Evolutionary conservation across 2,329 filamentous ascomycete genomes (phyloP).

Genomic region (Fusarium sp.): DNA sequence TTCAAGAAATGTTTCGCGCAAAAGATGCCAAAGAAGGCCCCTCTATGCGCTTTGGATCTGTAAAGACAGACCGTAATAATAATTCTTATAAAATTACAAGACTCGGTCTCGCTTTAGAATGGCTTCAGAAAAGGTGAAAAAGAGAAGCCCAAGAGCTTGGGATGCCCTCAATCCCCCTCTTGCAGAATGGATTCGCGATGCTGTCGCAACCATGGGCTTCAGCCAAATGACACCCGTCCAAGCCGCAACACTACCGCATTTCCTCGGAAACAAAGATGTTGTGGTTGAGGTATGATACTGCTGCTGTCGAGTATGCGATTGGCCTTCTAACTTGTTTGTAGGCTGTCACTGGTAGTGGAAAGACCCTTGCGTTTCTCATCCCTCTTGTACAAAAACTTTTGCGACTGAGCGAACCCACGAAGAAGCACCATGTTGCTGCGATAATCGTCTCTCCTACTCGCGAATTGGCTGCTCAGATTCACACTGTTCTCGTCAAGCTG

Average conservation of each 20-base stretch:
- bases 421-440: conserved; percentile 88
- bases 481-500: conserved; percentile 79
- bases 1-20: conserved; percentile 44
- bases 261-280: conserved; percentile 89
- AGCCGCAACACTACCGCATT: conserved; percentile 87
- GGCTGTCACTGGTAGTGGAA: conserved; percentile 90
- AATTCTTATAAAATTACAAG: background rate
- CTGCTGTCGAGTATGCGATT: rapidly evolving
- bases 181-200: conserved; percentile 82
- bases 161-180: conserved; percentile 50
- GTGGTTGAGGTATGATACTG: conserved; percentile 74
- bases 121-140: conserved; percentile 48
- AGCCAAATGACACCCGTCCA: conserved; percentile 93
- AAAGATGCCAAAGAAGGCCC: conserved; percentile 19
- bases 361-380: conserved; percentile 87
- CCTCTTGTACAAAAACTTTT: conserved; percentile 85
- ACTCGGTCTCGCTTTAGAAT: conserved; percentile 28
- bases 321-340: conserved; percentile 42
- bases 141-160: conserved; percentile 61
- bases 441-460: conserved; percentile 92
- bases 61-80: background rate
- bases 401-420: conserved; percentile 81
- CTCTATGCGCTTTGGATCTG: conserved; percentile 29
- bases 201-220: conserved; percentile 86
- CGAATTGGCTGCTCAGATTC: conserved; percentile 91